A percentile compares a stretch with the other conserved stretches of the same genome.
phyloP scores from a whole-genome alignment of 768 basidiomycete species.

The Rhodotorula toruloides region DNA sequence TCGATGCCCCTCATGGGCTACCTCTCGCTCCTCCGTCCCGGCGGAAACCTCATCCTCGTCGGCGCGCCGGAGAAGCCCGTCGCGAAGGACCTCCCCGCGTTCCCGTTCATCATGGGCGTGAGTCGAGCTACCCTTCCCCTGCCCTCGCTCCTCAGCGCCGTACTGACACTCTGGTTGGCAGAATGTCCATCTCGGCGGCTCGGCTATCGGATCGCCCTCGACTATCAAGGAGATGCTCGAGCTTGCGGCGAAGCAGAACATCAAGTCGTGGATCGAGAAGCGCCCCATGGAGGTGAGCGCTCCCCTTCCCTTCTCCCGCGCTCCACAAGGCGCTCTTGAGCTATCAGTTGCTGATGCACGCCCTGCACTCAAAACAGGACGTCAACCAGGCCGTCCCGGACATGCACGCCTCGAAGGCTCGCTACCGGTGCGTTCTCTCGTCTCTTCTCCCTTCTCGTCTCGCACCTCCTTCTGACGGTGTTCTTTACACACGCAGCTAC shows the following conservation, averaged over 20 bases:
- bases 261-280: slow-evolving; percentile 53
- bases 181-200: slow-evolving; percentile 38
- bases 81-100: slow-evolving; percentile 17
- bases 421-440: slow-evolving; percentile 54
- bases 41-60: slow-evolving; percentile 54
- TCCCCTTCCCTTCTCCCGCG: neutral
- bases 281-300: slow-evolving; percentile 7
- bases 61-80: slow-evolving; percentile 39
- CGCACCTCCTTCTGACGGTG: neutral
- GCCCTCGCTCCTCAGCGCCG: too few species aligned
- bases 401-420: slow-evolving; percentile 53
- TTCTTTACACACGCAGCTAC: slow-evolving; percentile 15
- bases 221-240: slow-evolving; percentile 56
- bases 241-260: slow-evolving; percentile 56
- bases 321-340: too few species aligned
- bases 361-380: too few species aligned
- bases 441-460: too few species aligned
- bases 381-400: slow-evolving; percentile 51
- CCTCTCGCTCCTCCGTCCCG: slow-evolving; percentile 55
- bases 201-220: slow-evolving; percentile 35
- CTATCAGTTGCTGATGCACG: too few species aligned
- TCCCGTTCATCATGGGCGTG: slow-evolving; percentile 28
- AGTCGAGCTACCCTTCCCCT: too few species aligned
- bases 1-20: slow-evolving; percentile 55
- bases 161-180: too few species aligned